Evolutionary conservation across 2,329 filamentous ascomycete genomes (phyloP), one percentile per base, ranked within the genome.

Genomic region (Curvularia sp.): DNA sequence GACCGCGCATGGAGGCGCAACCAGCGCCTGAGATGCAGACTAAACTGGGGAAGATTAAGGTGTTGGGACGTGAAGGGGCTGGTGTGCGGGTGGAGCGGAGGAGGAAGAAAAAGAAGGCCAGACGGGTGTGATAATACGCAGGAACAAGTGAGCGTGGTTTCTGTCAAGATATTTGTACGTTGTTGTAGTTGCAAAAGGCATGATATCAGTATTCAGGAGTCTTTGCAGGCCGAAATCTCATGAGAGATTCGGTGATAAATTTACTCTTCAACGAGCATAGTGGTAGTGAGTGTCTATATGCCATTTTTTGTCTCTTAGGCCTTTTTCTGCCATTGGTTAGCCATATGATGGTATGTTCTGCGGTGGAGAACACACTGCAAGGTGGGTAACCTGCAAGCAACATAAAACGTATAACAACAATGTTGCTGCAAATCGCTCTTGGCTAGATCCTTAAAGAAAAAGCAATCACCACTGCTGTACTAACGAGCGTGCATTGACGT

Each of bases 391-490:
- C n/a, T n/a, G n/a, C n/a, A n/a, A 6, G 9, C 28, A 15, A 5
- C 18, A 45, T 18, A 8, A 19, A 30, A 13, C 12, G 25, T n/a
- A 27, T 45, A 25, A 18, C 42, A 39, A n/a, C 15, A 27, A 3
- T 27, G 7, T 15, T 30, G 25, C 38, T 3, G 19, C 38, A 25
- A 27, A n/a, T 49, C 12, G 4, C 42, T n/a, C 6, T 49, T 39
- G 36, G 25, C 18, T 23, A 3, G 30, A 41, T 41, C 5, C 10
- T 28, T 12, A 5, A 12, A 50, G 12, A 38, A 50, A 50, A 36
- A 50, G n/a, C 28, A 51, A 57, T 53, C 30, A 32, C 21, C 55
- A 28, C 43, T 57, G 55, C 43, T 36, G 43, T 30, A 10, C 32
- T 53, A 38, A 38, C 36, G 39, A 38, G 32, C 39, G 42, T 53